Conservation (phyloP, 83 land plant genomes). For the Diphasiastrum complanatum region DNA sequence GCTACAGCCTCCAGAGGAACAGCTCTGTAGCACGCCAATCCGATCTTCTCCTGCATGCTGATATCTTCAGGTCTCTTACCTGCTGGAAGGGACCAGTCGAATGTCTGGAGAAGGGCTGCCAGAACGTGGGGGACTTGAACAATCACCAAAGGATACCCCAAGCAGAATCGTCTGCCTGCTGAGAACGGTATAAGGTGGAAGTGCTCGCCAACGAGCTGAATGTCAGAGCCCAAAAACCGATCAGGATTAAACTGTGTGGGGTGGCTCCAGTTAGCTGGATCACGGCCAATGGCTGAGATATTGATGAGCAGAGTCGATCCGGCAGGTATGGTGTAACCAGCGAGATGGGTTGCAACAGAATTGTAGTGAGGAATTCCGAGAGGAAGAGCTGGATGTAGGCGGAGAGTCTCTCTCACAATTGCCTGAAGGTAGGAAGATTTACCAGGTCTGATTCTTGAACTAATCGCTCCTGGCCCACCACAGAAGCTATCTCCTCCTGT, state of each 20-base stretch:
- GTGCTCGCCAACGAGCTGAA: too few species aligned
- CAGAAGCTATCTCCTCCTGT: conserved; percentile 20
- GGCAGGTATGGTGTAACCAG: conserved; percentile 11
- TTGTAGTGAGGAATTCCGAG: conserved; percentile 1
- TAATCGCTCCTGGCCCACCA: conserved; percentile 17
- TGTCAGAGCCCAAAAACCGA: too few species aligned
- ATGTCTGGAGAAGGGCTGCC: not conserved
- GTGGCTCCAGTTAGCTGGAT: not conserved
- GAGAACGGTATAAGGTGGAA: too few species aligned
- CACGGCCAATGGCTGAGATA: not conserved
- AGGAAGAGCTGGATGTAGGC: conserved; percentile 22
- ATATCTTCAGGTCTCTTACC: not conserved
- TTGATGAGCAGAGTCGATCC: not conserved
- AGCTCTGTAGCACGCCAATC: too few species aligned
- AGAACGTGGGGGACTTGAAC: not conserved
- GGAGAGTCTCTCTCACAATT: conserved; percentile 17
- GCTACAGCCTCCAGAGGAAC: too few species aligned
- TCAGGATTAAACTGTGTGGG: not conserved
- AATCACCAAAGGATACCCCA: too few species aligned
- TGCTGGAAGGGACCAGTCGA: not conserved
- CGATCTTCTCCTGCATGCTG: too few species aligned
- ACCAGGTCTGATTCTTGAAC: conserved; percentile 19
- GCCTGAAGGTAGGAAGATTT: conserved; percentile 13
- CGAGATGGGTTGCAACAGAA: not conserved
- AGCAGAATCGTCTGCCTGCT: too few species aligned